A percentile compares a stretch with the other conserved stretches of the same genome.
These are phyloP conservation scores for Tubosaeta sp. DNA, from an alignment of 768 basidiomycete species.

Conservation along the genomic window DNA sequence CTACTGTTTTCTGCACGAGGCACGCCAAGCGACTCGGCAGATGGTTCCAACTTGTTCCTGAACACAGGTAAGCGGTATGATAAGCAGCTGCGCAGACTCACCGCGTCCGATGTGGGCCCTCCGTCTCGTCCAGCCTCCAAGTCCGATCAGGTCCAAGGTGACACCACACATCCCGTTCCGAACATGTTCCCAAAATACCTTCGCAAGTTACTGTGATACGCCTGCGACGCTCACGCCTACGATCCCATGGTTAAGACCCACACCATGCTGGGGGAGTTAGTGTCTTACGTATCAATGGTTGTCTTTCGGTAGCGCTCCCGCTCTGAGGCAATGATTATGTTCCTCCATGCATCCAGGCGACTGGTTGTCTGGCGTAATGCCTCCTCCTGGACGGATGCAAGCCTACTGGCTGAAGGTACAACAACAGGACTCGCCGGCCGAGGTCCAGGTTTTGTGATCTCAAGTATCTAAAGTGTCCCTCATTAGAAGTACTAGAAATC, in stretches of 20 bases:
- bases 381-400: conserved; percentile 22
- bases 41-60: conserved; percentile 77
- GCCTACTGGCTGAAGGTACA: conserved; percentile 8
- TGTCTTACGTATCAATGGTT: conserved; percentile 62
- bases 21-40: conserved; percentile 40
- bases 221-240: conserved; percentile 72
- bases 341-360: conserved; percentile 70
- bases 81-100: conserved; percentile 31
- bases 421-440: background rate
- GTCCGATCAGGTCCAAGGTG: conserved; percentile 40
- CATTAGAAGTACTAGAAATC: conserved; percentile 4
- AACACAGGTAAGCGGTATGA: conserved; percentile 8
- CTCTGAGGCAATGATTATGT: conserved; percentile 64
- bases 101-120: conserved; percentile 86
- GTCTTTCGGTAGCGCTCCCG: conserved; percentile 67
- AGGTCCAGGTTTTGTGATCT: conserved; percentile 41
- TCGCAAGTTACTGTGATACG: conserved; percentile 59
- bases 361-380: conserved; percentile 58
- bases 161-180: conserved; percentile 84
- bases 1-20: conserved; percentile 11
- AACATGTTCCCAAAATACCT: conserved; percentile 57
- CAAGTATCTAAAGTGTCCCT: conserved; percentile 45
- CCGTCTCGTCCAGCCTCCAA: conserved; percentile 89
- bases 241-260: background rate
- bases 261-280: background rate